These are phyloP conservation scores for Heterobasidion irregulare DNA, from an alignment of 1,284 basidiomycete species.

Conservation along the genomic window DNA sequence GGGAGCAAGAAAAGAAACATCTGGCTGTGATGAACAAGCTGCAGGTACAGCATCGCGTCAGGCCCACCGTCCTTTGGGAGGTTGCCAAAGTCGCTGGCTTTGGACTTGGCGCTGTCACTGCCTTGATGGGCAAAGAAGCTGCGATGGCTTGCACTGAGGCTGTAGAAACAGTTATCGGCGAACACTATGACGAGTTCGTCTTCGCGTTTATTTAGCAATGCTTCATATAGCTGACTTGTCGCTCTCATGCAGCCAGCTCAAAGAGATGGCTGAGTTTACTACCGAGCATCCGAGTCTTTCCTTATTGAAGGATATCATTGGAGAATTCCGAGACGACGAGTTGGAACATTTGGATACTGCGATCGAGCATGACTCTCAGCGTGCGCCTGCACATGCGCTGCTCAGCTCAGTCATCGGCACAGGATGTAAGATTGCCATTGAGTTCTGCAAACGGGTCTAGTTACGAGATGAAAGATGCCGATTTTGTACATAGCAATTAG, in stretches of 20 bases:
- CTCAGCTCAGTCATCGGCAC: constrained; percentile 79
- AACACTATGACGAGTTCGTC: constrained; percentile 95
- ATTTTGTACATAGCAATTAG: constrained; percentile 6
- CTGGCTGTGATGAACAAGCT: constrained; percentile 80
- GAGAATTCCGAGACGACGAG: constrained; percentile 92
- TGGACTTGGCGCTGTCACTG: constrained; percentile 79
- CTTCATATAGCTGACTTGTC: neutral
- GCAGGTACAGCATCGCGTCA: constrained; percentile 74
- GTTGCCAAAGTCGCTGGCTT: constrained; percentile 84
- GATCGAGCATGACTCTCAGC: constrained; percentile 83
- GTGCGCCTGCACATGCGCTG: constrained; percentile 88
- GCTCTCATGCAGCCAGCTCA: constrained; percentile 55
- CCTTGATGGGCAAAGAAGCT: constrained; percentile 84
- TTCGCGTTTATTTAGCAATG: constrained; percentile 1
- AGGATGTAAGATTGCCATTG: constrained; percentile 88
- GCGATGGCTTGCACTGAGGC: constrained; percentile 99
- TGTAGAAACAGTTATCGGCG: constrained; percentile 95
- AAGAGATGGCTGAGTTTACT: constrained; percentile 54
- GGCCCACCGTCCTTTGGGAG: constrained; percentile 80
- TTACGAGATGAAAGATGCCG: constrained; percentile 5
- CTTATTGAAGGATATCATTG: constrained; percentile 67
- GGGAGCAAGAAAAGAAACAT: constrained; percentile 94
- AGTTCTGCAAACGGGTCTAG: constrained; percentile 77
- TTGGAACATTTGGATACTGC: constrained; percentile 92
- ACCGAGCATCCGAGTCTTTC: constrained; percentile 73